Percentiles rank a stretch among this genome's conserved stretches.
Conservation (phyloP, 1,284 basidiomycete species). For the Cryptococcus sp. region DNA sequence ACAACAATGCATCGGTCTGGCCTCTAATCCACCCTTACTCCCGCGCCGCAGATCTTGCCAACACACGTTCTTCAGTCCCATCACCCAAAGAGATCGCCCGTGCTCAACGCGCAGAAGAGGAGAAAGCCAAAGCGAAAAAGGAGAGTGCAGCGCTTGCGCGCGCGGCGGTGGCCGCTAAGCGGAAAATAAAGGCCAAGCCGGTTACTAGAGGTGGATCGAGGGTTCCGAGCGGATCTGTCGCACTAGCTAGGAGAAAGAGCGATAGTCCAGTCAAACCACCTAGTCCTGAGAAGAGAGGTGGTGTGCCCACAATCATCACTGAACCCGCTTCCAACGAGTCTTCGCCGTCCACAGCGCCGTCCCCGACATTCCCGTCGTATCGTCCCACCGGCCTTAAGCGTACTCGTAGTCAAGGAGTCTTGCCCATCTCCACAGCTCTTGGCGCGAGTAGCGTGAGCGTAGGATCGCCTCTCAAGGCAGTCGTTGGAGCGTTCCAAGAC, state of each 20-base stretch:
- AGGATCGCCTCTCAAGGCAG: constrained; percentile 31
- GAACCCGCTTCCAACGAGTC: constrained; percentile 21
- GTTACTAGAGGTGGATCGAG: constrained; percentile 2
- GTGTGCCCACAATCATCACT: constrained; percentile 13
- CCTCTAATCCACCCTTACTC: constrained; percentile 35
- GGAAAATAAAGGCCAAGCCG: constrained; percentile 8
- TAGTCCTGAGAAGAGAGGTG: constrained; percentile 13
- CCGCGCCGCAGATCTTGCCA: constrained; percentile 32
- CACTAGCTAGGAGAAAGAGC: constrained; percentile 4
- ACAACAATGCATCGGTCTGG: background rate
- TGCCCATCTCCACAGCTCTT: constrained; percentile 12
- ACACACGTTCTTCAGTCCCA: constrained; percentile 32
- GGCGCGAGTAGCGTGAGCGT: constrained; percentile 14
- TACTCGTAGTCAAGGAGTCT: constrained; percentile 29
- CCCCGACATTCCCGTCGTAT: background rate
- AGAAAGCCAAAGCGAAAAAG: constrained; percentile 33
- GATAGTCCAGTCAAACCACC: constrained; percentile 23
- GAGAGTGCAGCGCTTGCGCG: constrained; percentile 35
- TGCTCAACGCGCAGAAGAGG: constrained; percentile 29
- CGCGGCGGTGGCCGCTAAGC: constrained; percentile 26
- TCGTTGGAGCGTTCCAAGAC: constrained; percentile 16
- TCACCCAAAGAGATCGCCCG: constrained; percentile 33
- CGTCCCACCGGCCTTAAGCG: constrained; percentile 26
- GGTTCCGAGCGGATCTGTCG: background rate
- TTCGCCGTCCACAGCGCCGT: background rate